phyloP scores from a whole-genome alignment of 2,329 filamentous ascomycete genomes.

The Grosmannia clavigera region DNA sequence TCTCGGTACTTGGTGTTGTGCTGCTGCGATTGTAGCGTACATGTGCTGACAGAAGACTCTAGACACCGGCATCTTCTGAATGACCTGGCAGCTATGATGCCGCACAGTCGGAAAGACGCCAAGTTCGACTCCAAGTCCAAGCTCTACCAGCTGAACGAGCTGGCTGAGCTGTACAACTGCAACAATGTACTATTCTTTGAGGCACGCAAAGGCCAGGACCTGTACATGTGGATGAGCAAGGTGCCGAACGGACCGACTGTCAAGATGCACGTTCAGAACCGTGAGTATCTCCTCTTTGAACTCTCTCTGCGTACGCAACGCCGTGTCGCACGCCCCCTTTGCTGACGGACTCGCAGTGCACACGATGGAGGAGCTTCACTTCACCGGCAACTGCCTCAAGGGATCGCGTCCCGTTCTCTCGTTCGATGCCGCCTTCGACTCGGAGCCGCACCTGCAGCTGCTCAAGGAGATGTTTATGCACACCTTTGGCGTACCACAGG shows the following conservation, averaged over 20 bases:
- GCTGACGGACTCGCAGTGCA: slow-evolving; percentile 45
- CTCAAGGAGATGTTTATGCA: slow-evolving; percentile 86
- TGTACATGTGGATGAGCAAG: slow-evolving; percentile 89
- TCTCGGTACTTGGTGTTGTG: neutral
- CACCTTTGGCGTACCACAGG: slow-evolving; percentile 83
- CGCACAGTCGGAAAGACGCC: slow-evolving; percentile 85
- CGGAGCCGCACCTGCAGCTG: slow-evolving; percentile 64
- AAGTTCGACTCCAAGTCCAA: slow-evolving; percentile 96
- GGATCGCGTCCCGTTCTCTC: slow-evolving; percentile 83
- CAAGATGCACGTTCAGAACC: slow-evolving; percentile 62
- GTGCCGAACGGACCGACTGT: slow-evolving; percentile 63
- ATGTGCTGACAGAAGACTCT: neutral
- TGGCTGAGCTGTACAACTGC: slow-evolving; percentile 66
- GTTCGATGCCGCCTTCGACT: slow-evolving; percentile 80
- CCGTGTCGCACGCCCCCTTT: neutral
- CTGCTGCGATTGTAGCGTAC: neutral
- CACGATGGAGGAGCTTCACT: slow-evolving; percentile 94
- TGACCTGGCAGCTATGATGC: slow-evolving; percentile 77
- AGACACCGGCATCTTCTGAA: slow-evolving; percentile 90
- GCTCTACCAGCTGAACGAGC: slow-evolving; percentile 67
- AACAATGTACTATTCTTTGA: slow-evolving; percentile 92
- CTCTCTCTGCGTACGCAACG: neutral
- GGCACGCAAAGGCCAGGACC: slow-evolving; percentile 83
- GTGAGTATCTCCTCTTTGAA: slow-evolving; percentile 26
- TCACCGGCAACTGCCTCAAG: slow-evolving; percentile 93